These are phyloP conservation scores for Sanguinoderma infundibulare DNA, from an alignment of 1,284 basidiomycete species.

Conservation along the genomic window DNA sequence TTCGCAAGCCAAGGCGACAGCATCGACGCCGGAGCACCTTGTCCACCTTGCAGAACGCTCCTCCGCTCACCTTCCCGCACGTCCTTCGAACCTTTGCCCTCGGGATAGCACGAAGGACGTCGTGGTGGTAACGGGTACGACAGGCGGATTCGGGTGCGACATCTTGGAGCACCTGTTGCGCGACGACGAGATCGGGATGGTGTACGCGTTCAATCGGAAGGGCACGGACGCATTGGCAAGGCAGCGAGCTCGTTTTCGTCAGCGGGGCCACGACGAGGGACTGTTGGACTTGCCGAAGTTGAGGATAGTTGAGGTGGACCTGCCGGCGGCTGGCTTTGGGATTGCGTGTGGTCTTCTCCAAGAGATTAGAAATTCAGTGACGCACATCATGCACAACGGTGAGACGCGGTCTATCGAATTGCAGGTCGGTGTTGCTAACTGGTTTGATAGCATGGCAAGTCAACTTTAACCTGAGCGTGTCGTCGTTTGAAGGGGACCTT, in stretches of 20 bases:
- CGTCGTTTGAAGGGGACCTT: slow-evolving; percentile 26
- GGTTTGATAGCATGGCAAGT: slow-evolving; percentile 37
- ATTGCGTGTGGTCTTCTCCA: slow-evolving; percentile 30
- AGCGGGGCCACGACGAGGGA: slow-evolving; percentile 34
- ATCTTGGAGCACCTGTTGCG: slow-evolving; percentile 24
- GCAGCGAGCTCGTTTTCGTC: slow-evolving; percentile 33
- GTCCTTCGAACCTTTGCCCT: not conserved
- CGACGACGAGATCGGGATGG: slow-evolving; percentile 12
- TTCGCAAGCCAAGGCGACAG: slow-evolving; percentile 15
- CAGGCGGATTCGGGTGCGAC: slow-evolving; percentile 27
- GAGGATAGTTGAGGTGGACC: slow-evolving; percentile 39
- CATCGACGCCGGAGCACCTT: slow-evolving; percentile 19
- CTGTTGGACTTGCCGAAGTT: slow-evolving; percentile 36
- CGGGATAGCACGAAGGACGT: slow-evolving; percentile 6
- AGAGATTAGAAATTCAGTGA: slow-evolving; percentile 32
- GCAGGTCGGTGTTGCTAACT: not conserved
- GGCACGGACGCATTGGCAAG: slow-evolving; percentile 20
- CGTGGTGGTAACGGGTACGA: slow-evolving; percentile 33
- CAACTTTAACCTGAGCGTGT: slow-evolving; percentile 36
- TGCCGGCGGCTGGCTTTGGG: slow-evolving; percentile 33
- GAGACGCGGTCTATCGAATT: not conserved
- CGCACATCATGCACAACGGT: slow-evolving; percentile 41
- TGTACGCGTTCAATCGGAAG: slow-evolving; percentile 28
- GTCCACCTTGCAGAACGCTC: slow-evolving; percentile 12
- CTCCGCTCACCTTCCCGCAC: slow-evolving; percentile 1